Conservation (phyloP, 352 stramenopile genomes). For the Aphanomyces stellatus region DNA sequence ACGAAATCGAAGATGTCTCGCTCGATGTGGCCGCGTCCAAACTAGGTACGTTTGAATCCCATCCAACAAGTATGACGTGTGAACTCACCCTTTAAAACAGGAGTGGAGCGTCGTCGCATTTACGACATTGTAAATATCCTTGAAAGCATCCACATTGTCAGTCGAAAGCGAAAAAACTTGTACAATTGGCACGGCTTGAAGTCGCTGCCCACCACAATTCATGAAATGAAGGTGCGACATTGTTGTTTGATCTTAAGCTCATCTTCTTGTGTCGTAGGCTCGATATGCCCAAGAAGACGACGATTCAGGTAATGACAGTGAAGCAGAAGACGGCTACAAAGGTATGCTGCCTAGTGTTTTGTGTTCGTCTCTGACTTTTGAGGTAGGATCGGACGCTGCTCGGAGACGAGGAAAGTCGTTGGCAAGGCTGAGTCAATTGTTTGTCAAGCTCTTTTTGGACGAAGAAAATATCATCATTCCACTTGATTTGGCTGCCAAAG, state of each 20-base stretch:
- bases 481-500: constrained; percentile 90
- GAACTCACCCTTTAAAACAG: constrained; percentile 35
- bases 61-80: neutral
- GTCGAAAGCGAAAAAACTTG: constrained; percentile 94
- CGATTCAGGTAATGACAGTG: neutral
- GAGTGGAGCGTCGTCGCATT: constrained; percentile 91
- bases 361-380: neutral
- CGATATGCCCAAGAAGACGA: constrained; percentile 3
- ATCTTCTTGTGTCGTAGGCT: neutral
- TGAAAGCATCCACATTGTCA: constrained; percentile 92
- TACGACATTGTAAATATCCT: constrained; percentile 99
- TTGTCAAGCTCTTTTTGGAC: constrained; percentile 93
- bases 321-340: neutral
- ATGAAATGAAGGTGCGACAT: constrained; percentile 54
- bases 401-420: constrained; percentile 78
- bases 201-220: constrained; percentile 54
- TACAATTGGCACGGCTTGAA: constrained; percentile 87
- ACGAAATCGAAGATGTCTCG: constrained; percentile 67
- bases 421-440: constrained; percentile 89
- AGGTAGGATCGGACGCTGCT: constrained; percentile 22
- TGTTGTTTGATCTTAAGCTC: neutral
- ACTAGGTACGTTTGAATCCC: constrained; percentile 26
- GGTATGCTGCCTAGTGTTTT: neutral
- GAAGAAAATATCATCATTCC: constrained; percentile 87
- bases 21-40: constrained; percentile 55